Evolutionary conservation across 140 eudicot species (phyloP), one percentile per base, ranked within the genome.

Genomic region (Ambrosia hybrid): DNA sequence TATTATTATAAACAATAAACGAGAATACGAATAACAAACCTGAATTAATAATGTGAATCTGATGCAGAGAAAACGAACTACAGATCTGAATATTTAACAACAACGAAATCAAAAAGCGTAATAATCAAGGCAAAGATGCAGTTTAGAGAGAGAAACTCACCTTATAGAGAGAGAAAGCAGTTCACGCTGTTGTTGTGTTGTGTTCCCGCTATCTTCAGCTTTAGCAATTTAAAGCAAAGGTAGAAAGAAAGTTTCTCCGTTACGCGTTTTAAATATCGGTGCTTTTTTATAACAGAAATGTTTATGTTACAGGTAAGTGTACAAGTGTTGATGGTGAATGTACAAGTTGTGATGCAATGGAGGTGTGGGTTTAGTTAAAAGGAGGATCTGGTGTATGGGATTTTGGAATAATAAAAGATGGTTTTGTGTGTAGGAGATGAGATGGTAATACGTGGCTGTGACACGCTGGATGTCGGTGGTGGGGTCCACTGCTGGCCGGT

Each of bases 61-160:
- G 78, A 66, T 12, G 83, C 36, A 9, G 9, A 56, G 65, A 26
- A 64, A 64, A 33, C 11, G 64, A 70, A 10, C 70, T 5, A 72
- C 89, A 84, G 89, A 84, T 84, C 86, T 78, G 65, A 64, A 6
- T 75, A 70, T 75, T 71, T 74, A 80, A 51, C 77, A 69, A 3
- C 56, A 62, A 34, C 63, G 66, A 68, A 60, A 68, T 26, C 48
- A 60, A 46, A 53, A 4, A 45, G 77, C 77, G 80, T 75, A 59
- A 71, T 68, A 71, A 67, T 71, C 57, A 69, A 65, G 77, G 73
- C 9, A 57, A 64, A 30, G 2, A 75, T n/a, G 48, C 36, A 70
- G 7, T 73, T 5, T 53, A 71, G 67, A 65, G 77, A 57, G 43
- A 57, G 74, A 62, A 26, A 66, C 45, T 65, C 59, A 72, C 69